phyloP scores from a whole-genome alignment of 495 filamentous ascomycete species.

The Diplogelasinospora grovesii region DNA sequence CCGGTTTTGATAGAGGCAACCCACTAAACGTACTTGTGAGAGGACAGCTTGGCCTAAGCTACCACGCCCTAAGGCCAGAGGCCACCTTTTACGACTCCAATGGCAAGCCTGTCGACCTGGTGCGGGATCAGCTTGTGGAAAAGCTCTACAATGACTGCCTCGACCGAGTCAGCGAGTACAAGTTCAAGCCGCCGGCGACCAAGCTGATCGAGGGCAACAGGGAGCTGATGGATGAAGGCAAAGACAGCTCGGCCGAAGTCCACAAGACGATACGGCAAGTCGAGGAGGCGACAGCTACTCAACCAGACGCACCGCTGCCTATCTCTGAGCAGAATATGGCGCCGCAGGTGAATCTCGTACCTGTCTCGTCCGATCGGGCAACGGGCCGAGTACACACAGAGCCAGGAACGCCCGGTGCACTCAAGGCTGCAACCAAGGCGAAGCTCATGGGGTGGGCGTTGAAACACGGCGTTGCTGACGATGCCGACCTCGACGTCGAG shows the following conservation, averaged over 20 bases:
- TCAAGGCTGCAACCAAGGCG: slow-evolving; percentile 62
- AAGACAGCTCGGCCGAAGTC: slow-evolving; percentile 65
- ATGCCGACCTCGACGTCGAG: slow-evolving; percentile 70
- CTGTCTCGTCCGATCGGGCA: slow-evolving; percentile 51
- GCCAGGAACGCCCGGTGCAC: slow-evolving; percentile 48
- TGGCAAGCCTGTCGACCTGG: slow-evolving; percentile 69
- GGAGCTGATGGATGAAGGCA: slow-evolving; percentile 73
- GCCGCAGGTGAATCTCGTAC: slow-evolving; percentile 46
- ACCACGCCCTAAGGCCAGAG: slow-evolving; percentile 76
- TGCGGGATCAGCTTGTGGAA: slow-evolving; percentile 76
- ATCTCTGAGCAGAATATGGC: slow-evolving; percentile 43
- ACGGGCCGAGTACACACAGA: slow-evolving; percentile 55
- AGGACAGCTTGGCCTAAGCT: slow-evolving; percentile 81
- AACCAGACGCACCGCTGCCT: slow-evolving; percentile 38
- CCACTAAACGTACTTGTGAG: slow-evolving; percentile 85
- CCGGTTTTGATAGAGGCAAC: slow-evolving; percentile 92
- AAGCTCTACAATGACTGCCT: slow-evolving; percentile 90
- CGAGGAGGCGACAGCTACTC: slow-evolving; percentile 51
- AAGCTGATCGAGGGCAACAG: slow-evolving; percentile 78
- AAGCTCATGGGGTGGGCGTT: slow-evolving; percentile 76
- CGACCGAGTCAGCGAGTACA: slow-evolving; percentile 82
- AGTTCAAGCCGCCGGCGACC: slow-evolving; percentile 60
- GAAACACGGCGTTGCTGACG: slow-evolving; percentile 54
- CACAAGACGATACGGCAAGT: slow-evolving; percentile 64
- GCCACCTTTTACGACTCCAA: slow-evolving; percentile 87